Base-by-base conservation (phyloP, 768 basidiomycete genomes). In the Gloeopeniophorella convolvens region DNA sequence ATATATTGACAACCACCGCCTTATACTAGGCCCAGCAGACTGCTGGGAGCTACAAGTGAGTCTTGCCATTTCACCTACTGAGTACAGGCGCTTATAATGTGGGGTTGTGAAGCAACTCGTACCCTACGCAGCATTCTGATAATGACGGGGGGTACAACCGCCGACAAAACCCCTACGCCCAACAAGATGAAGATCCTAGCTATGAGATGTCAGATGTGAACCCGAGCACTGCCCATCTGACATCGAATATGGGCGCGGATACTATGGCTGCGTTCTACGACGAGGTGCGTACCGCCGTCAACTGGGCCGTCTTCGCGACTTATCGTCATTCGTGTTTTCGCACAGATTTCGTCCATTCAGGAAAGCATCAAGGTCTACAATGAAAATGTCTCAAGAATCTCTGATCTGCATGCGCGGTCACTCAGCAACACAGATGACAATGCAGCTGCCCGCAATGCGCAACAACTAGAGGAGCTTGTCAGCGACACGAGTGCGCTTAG, bases 141-240 rank as follows among this genome's bases (percentile, higher is more conserved):
- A 45, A 52, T 50, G 48, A 47, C 20, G 36, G 52, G 6, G 55
- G 48, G 27, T 55, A 55, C 37, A 57, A 58, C 56, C 74, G 74
- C 46, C 69, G 75, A 64, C 64, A 70, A 48, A 84, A 85, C 62
- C 83, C 82, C 45, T 89, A 83, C 60, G 75, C 75, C 26, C 78
- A 80, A 57, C 82, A 83, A 62, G 83, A 83, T 54, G 77, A 77
- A 60, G 66, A 71, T 31, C 61, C 48, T 16, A 52, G 72, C 42
- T 87, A 87, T 62, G 84, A 87, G 63, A 86, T 89, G 83, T 71
- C 80, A 12, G 78, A 79, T 28, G 82, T 83, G 45, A 77, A 71
- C 57, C 78, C 79, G 58, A 72, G 74, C 45, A 70, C 75, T 27
- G 73, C 57, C 39, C 64, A 74, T 50, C 63, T 73, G 10, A 56